Evolutionary conservation across 2,329 filamentous ascomycete species (phyloP).

Genomic region (Achaetomium macrosporum): DNA sequence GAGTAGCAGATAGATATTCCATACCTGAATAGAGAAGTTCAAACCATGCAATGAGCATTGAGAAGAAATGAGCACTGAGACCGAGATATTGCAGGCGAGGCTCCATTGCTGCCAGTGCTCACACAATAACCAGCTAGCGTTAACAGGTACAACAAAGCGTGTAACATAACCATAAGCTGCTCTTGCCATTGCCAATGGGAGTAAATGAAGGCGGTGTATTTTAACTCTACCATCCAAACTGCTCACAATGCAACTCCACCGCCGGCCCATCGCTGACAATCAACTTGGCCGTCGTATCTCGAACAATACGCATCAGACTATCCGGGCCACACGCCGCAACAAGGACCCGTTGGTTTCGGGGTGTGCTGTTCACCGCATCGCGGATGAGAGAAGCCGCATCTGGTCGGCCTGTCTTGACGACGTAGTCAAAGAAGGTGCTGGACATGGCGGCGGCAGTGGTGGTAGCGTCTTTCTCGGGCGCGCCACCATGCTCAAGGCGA

Average conservation of each 20-base stretch:
- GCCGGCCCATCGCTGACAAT: conserved; percentile 41
- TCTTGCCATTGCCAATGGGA: no score
- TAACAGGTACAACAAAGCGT: no score
- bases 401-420: conserved; percentile 36
- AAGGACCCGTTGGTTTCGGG: conserved; percentile 34
- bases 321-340: conserved; percentile 46
- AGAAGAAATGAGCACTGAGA: no score
- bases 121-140: no score
- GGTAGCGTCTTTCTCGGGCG: background rate
- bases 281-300: conserved; percentile 38
- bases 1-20: no score
- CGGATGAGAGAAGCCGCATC: conserved; percentile 36
- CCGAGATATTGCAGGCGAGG: no score
- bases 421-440: conserved; percentile 18
- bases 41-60: no score
- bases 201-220: no score
- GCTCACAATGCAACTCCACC: conserved; percentile 47
- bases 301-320: conserved; percentile 39
- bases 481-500: conserved; percentile 14
- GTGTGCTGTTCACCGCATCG: conserved; percentile 31
- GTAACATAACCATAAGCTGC: no score
- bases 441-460: background rate
- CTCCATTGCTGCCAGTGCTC: no score
- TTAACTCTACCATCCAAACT: conserved; percentile 39
- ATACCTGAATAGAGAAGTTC: no score